Base-by-base conservation (phyloP, 148 eudicot species). In the Arbutus unedo region DNA sequence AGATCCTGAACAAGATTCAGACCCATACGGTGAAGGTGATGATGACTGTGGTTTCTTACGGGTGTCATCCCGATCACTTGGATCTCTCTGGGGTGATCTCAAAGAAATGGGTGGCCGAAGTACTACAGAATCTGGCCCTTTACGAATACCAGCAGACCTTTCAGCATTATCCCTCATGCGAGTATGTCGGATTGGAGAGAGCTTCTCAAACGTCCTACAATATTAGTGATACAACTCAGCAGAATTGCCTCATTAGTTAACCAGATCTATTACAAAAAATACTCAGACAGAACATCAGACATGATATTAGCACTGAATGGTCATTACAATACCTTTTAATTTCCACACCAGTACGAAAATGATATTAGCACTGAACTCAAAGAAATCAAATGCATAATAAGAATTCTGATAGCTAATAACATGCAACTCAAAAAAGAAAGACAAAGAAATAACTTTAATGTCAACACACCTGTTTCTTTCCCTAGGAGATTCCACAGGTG, bases 61-160 rank as follows among this genome's bases (percentile, higher is more conserved):
- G 43, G 85, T 81, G 68, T 74, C 84, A 60, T 78, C 83, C 76
- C 79, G 82, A 38, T 70, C 86, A 53, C 83, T 82, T 64, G 85
- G 25, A 62, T 90, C 97, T 88, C 93, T 91, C 84, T 91, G 93
- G 4, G 97, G 93, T 68, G 95, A 92, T 81, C 90, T 87, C 86
- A 90, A 85, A 79, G 91, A 86, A 83, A 87, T 85, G 66, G 88
- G 87, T 54, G 87, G 90, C 59, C 83, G 86, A 19, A 83, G 87
- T 23, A 85, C 82, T 43, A 71, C 79, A 81, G 84, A 79, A 60
- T 83, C 86, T 68, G 55, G 54, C 79, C 86, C 81, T 81, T 76
- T 83, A 79, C 77, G 87, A 45, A 50, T 50, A 76, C 75, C 84
- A 81, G 70, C 71, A 57, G 88, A 74, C 84, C 78, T 84, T 83